Evolutionary conservation across 2,329 filamentous ascomycete genomes (phyloP).

Genomic region (Aspergillus sp.): DNA sequence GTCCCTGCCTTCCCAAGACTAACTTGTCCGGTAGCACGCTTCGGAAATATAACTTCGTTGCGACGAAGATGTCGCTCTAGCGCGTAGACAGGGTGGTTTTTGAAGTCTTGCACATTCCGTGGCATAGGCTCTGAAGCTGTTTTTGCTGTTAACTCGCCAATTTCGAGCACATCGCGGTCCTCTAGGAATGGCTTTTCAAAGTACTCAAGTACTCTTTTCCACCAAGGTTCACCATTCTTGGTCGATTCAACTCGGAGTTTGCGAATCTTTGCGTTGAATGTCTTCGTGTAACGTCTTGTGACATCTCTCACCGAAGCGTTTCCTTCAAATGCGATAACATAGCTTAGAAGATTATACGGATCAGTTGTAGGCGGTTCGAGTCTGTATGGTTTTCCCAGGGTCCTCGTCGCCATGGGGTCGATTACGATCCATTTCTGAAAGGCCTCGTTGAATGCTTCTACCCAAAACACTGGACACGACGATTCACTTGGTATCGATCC

Average conservation of each 20-base stretch:
- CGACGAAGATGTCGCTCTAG: conserved; percentile 80
- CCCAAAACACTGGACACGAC: conserved; percentile 84
- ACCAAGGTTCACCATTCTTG: conserved; percentile 57
- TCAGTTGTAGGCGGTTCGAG: conserved; percentile 84
- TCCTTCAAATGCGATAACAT: conserved; percentile 81
- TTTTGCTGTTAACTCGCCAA: conserved; percentile 69
- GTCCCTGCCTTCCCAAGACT: conserved; percentile 49
- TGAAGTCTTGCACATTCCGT: conserved; percentile 81
- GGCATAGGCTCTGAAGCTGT: conserved; percentile 81
- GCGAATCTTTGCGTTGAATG: conserved; percentile 86
- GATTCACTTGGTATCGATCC: conserved; percentile 60
- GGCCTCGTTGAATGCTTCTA: conserved; percentile 82
- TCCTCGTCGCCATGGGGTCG: conserved; percentile 79
- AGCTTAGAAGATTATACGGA: conserved; percentile 72
- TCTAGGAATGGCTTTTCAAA: conserved; percentile 46
- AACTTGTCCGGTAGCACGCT: conserved; percentile 73
- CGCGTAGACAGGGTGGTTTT: conserved; percentile 79
- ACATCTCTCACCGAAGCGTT: conserved; percentile 80
- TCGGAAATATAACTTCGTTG: conserved; percentile 80
- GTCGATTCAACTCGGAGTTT: conserved; percentile 74
- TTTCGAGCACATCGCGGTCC: conserved; percentile 81
- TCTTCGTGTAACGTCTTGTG: conserved; percentile 81
- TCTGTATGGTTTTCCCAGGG: conserved; percentile 70
- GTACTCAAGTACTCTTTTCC: conserved; percentile 45
- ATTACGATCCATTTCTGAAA: conserved; percentile 90